Evolutionary conservation across 257 asterid species (phyloP), one percentile per base, ranked within the genome.

Genomic region (Salvia rosmarinus): DNA sequence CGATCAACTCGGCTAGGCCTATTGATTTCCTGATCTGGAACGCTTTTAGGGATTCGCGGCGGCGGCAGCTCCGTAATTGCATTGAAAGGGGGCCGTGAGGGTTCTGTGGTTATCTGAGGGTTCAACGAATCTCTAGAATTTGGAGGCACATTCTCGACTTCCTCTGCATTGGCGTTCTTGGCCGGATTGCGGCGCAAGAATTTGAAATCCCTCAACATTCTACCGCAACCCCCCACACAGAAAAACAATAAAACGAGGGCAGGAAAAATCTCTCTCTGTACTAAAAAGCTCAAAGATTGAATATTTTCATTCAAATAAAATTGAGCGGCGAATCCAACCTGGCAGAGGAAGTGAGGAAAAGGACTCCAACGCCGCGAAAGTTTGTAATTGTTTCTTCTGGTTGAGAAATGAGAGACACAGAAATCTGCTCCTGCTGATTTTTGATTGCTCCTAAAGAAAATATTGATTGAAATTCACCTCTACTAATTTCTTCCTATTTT

Each of bases 151-250:
- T 95, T 95, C 96, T 95, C 99, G 55, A 42, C 83, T 77, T 95
- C 99, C 88, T 88, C 96, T 9, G 77, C 42, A 71, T 75, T 77
- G 50, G 76, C 70, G 72, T 82, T 88, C 88, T 83, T 87, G 51
- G 85, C 84, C 46, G 89, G 68, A 70, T 91, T 86, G 32, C 96
- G 88, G 35, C 98, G 91, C 87, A 84, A 68, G 86, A 88, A 85
- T 72, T 87, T 94, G 82, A 86, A 82, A 63, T 94, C 96, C 84
- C 95, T 86, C 90, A 88, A 78, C 97, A 94, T 91, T 85, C 96
- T 94, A 79, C 50, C 54, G 40, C 44, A 69, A 12, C 67, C 70
- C 70, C 60, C 72, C 66, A 72, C 46, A 46, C 1, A 63, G 50
- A 67, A 74, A 37, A 40, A 51, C 16, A 17, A 43, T 64, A 68